phyloP scores from a whole-genome alignment of 1,139 yeast species.

The Geotrichum australiense region DNA sequence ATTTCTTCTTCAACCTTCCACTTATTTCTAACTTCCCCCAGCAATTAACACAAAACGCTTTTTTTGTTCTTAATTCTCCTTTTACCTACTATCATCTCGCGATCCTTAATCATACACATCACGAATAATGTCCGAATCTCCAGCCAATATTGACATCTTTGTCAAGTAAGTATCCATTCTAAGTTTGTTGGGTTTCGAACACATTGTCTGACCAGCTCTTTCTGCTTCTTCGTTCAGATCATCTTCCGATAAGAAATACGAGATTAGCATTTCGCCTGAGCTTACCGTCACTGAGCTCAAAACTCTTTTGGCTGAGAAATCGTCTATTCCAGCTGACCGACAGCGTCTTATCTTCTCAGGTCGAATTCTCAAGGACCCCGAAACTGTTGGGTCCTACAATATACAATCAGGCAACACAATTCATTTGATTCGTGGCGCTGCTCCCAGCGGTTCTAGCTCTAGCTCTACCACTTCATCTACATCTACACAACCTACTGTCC shows the following conservation, averaged over 20 bases:
- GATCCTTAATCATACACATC: too few species aligned
- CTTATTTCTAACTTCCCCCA: too few species aligned
- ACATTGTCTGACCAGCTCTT: not conserved
- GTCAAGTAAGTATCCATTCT: conserved; percentile 9
- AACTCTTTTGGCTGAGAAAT: conserved; percentile 48
- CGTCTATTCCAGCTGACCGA: conserved; percentile 63
- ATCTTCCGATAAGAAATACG: conserved; percentile 75
- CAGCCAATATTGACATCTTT: conserved; percentile 7
- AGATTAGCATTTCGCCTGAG: conserved; percentile 48
- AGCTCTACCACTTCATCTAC: conserved; percentile 24
- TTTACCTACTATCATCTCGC: too few species aligned
- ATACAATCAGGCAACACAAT: conserved; percentile 80
- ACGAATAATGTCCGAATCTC: conserved; percentile 12
- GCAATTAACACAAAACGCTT: too few species aligned
- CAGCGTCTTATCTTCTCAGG: conserved; percentile 93
- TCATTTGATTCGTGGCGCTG: conserved; percentile 69
- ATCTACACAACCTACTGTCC: conserved; percentile 38
- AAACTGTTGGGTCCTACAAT: conserved; percentile 67
- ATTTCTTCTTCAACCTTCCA: too few species aligned
- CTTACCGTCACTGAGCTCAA: conserved; percentile 65
- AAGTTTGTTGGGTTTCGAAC: too few species aligned
- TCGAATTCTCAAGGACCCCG: conserved; percentile 79
- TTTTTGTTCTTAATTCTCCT: too few species aligned
- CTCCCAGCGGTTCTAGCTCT: conserved; percentile 26
- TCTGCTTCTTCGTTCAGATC: conserved; percentile 28